Evolutionary conservation across 352 stramenopile species (phyloP).

Genomic region (Elongisporangium undulatum): DNA sequence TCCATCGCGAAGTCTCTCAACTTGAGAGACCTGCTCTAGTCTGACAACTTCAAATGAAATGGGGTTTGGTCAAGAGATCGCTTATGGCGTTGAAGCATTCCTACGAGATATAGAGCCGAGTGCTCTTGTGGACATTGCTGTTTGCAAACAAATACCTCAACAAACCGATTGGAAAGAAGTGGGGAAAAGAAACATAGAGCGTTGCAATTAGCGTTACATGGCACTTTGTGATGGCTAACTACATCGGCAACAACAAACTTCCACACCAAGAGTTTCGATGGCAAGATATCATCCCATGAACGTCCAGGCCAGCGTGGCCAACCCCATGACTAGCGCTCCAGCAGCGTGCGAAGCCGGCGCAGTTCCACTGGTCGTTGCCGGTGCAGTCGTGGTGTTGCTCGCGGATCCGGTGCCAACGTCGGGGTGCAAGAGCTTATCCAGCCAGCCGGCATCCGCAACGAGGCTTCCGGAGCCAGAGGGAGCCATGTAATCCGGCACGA

Average conservation of each 20-base stretch:
- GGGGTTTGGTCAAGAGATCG: no score
- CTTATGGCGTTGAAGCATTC: no score
- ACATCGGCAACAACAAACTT: background rate
- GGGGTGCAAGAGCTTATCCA: background rate
- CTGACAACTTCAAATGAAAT: no score
- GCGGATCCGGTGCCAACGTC: slow-evolving; percentile 5
- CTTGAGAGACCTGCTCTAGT: no score
- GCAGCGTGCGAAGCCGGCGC: background rate
- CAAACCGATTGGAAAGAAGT: no score
- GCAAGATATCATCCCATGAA: background rate
- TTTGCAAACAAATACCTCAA: no score
- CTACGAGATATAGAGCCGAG: no score
- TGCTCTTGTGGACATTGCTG: no score
- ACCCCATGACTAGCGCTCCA: background rate
- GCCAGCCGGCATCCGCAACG: slow-evolving; percentile 8
- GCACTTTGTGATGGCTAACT: background rate
- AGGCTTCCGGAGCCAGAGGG: slow-evolving; percentile 36
- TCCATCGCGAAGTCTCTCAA: background rate
- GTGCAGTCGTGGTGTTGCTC: background rate
- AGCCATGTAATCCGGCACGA: slow-evolving; percentile 45
- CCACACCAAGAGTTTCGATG: background rate
- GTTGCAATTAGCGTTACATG: background rate
- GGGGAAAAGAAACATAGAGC: background rate
- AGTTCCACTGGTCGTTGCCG: background rate
- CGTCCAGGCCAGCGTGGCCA: background rate